Base-by-base conservation (phyloP, 179 eudicot genomes). In the Silene vulgaris region DNA sequence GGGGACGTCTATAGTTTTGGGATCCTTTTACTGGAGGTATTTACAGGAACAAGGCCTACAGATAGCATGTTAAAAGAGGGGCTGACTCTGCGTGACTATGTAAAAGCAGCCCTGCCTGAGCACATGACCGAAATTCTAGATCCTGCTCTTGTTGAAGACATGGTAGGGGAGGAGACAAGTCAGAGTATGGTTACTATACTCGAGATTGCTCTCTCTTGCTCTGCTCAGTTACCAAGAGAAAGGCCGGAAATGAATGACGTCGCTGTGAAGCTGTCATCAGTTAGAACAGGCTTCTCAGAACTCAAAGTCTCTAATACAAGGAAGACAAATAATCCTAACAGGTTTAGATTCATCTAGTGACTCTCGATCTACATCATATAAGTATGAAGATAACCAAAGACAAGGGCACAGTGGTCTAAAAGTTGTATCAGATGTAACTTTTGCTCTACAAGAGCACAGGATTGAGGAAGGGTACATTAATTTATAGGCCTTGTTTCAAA, bases 41-140 rank as follows among this genome's bases (percentile, higher is more conserved):
- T 84, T 29, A 81, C 84, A 32, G 82, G 84, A 37, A 81, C 61
- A 74, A 80, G 76, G 65, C 86, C 84, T 4, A 84, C 82, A 1
- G 71, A 81, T 19, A 12, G 40, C 28, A 73, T 78, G 76, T 79
- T 78, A 48, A 57, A 0, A 1, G 71, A 26, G 1, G 80, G 72
- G 3, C 43, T 65, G 9, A 84, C 40, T 62, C 84, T 84, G 13
- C 84, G 73, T 16, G 60, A 40, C 9, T 76, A 32, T n/a, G 82
- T 75, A 17, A 78, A 69, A 74, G 56, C 70, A 5, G 77, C 82
- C 7, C 57, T 81, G 16, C 79, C 84, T 26, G 32, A 66, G 4
- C 63, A 37, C 1, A 71, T 84, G 28, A 70, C 60, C 7, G 72
- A 64, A 29, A 76, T 81, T 40, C 5, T 79, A 8, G 86, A 84